phyloP scores from a whole-genome alignment of 306 rosid genomes.

The Cucurbita ficifolia region DNA sequence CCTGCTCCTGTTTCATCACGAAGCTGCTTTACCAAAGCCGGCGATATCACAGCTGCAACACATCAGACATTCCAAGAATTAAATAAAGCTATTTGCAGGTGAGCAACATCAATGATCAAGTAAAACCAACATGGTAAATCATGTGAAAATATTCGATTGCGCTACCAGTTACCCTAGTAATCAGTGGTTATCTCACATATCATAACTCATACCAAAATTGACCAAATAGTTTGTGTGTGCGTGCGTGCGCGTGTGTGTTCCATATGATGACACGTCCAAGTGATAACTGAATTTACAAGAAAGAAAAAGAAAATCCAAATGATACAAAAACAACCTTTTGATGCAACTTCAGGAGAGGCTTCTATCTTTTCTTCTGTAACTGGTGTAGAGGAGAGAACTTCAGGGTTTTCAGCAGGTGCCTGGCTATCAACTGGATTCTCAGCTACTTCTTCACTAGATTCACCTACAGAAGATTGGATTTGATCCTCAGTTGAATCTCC shows the following conservation, averaged over 20 bases:
- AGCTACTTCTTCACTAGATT: constrained; percentile 8
- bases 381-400: constrained; percentile 21
- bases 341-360: constrained; percentile 18
- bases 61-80: constrained; percentile 6
- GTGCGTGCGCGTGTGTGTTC: not conserved
- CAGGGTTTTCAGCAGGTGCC: constrained; percentile 12
- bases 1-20: constrained; percentile 92
- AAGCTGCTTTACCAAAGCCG: not conserved
- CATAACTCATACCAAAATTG: not conserved
- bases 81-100: constrained; percentile 2
- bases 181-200: not conserved
- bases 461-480: constrained; percentile 9
- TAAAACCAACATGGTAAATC: not conserved
- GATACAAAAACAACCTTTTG: constrained; percentile 25
- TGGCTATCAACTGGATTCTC: constrained; percentile 6
- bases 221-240: not conserved
- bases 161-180: not conserved
- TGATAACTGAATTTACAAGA: not conserved
- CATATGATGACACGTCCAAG: not conserved
- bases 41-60: constrained; percentile 44
- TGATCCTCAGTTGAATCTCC: constrained; percentile 9
- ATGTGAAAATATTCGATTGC: not conserved
- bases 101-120: not conserved
- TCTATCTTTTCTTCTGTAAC: constrained; percentile 20
- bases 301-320: not conserved